Conservation (phyloP, 331 rosid genomes). For the Acacia concinna region DNA sequence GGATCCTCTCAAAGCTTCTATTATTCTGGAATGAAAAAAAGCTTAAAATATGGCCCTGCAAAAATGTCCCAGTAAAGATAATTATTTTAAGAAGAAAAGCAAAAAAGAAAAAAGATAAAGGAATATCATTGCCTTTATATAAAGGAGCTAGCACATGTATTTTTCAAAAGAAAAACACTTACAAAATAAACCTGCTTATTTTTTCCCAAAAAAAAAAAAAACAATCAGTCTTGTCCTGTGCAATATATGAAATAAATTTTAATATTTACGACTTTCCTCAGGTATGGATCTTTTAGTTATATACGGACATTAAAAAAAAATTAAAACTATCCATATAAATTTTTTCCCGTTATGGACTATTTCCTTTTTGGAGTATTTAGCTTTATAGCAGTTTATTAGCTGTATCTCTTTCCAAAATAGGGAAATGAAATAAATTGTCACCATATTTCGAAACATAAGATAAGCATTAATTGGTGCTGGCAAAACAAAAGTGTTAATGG, state of each 20-base stretch:
- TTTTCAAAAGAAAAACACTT: background rate
- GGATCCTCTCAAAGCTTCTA: background rate
- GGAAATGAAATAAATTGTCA: too few relatives aligned
- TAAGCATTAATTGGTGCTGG: too few relatives aligned
- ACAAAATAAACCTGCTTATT: background rate
- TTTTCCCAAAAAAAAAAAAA: too few relatives aligned
- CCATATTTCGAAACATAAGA: too few relatives aligned
- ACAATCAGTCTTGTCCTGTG: background rate
- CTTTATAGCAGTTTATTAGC: background rate
- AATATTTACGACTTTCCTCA: too few relatives aligned
- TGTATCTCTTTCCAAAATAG: background rate
- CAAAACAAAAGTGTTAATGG: too few relatives aligned
- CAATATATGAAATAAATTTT: background rate
- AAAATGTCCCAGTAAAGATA: background rate
- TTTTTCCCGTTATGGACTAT: background rate
- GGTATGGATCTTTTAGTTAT: background rate
- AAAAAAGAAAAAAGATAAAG: background rate
- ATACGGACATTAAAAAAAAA: background rate
- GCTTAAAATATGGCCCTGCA: background rate
- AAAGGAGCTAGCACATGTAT: background rate
- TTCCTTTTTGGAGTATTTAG: background rate
- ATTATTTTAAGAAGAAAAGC: background rate
- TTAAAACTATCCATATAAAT: background rate
- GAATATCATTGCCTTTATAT: background rate
- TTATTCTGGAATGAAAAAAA: background rate